Conservation (phyloP, 2,329 filamentous ascomycete genomes). For the Paraphaeosphaeria sporulosa region DNA sequence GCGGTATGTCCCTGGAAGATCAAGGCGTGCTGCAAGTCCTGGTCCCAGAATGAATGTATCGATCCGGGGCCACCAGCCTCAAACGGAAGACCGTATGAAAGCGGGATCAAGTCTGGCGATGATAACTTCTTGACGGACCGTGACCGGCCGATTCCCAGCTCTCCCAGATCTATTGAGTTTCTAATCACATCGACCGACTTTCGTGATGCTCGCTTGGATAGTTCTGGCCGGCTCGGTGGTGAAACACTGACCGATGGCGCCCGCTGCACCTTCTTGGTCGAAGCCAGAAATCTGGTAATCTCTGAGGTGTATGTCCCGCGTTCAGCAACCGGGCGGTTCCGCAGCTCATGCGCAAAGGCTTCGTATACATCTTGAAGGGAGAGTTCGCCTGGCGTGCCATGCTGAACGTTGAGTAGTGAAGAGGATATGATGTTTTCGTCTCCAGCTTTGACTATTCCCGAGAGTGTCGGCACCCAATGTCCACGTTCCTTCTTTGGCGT, state of each 20-base stretch:
- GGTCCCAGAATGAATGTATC: constrained; percentile 30
- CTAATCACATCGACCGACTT: constrained; percentile 22
- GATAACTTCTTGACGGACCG: constrained; percentile 16
- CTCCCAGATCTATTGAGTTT: constrained; percentile 23
- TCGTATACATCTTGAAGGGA: constrained; percentile 36
- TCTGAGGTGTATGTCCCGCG: constrained; percentile 32
- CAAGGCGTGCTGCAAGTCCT: constrained; percentile 32
- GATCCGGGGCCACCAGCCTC: constrained; percentile 13
- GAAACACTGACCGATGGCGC: constrained; percentile 26
- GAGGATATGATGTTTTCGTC: constrained; percentile 41
- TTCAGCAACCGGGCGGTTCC: constrained; percentile 28
- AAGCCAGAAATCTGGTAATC: constrained; percentile 33
- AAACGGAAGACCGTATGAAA: constrained; percentile 15
- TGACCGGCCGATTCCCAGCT: constrained; percentile 19
- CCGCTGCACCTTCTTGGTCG: constrained; percentile 27
- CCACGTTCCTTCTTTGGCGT: constrained; percentile 25
- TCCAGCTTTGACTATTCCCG: constrained; percentile 42
- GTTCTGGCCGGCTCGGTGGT: constrained; percentile 21
- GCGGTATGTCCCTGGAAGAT: constrained; percentile 22
- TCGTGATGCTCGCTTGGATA: constrained; percentile 17
- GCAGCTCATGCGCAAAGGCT: constrained; percentile 35
- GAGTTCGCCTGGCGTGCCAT: constrained; percentile 32
- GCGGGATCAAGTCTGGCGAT: constrained; percentile 12
- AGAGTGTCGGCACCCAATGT: constrained; percentile 37
- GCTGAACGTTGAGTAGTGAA: constrained; percentile 32